Conservation (phyloP, 176 grass and related monocot genomes). For the Hsuehochloa calcarea region DNA sequence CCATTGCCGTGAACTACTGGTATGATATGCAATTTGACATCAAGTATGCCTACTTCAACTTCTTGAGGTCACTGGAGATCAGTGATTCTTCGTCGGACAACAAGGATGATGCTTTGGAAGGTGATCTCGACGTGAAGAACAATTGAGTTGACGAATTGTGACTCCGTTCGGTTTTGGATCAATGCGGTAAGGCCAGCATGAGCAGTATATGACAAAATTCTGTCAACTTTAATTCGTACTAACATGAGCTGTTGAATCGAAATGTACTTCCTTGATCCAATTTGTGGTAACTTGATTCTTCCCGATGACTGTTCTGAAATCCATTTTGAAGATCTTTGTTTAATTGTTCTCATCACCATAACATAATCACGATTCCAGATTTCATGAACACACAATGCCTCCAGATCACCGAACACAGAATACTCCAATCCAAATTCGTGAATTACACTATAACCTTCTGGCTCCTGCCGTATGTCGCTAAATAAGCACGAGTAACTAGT, state of each 20-base stretch:
- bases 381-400: background rate
- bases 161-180: background rate
- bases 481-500: slow-evolving; percentile 1
- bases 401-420: background rate
- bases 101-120: slow-evolving; percentile 10
- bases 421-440: background rate
- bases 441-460: background rate
- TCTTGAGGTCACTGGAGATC: slow-evolving; percentile 57
- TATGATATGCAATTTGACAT: slow-evolving; percentile 99
- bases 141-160: background rate
- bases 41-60: slow-evolving; percentile 93
- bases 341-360: background rate
- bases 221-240: background rate
- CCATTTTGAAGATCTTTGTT: background rate
- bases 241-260: background rate
- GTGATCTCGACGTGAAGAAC: background rate
- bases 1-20: slow-evolving; percentile 98
- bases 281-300: background rate
- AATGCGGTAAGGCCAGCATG: background rate
- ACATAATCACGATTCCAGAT: background rate
- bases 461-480: background rate
- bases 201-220: background rate
- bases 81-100: background rate
- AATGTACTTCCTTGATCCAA: background rate
- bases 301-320: background rate